phyloP scores from a whole-genome alignment of 192 early-diverging fungal genomes.

The Chytriomyces confervae region DNA sequence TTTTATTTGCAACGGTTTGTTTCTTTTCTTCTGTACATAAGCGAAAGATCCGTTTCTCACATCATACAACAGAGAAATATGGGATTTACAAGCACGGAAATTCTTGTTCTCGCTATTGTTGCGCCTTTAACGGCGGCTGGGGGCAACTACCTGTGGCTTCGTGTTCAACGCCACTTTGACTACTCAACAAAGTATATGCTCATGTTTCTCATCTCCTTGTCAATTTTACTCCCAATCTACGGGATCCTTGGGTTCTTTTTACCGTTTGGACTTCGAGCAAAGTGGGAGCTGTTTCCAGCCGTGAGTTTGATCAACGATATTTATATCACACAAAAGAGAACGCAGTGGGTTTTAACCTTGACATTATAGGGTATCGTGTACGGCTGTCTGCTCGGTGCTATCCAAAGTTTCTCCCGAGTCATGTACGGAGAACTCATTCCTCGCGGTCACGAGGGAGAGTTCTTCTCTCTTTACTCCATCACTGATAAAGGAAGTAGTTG shows the following conservation, averaged over 20 bases:
- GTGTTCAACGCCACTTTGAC: conserved; percentile 14
- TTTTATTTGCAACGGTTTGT: conserved; percentile 20
- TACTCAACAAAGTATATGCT: conserved; percentile 27
- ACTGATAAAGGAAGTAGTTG: conserved; percentile 46
- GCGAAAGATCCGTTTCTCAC: not conserved
- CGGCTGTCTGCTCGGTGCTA: conserved; percentile 39
- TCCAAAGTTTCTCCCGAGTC: conserved; percentile 36
- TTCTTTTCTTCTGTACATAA: not conserved
- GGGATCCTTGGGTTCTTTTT: conserved; percentile 40
- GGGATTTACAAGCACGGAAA: conserved; percentile 17
- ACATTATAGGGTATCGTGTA: conserved; percentile 10
- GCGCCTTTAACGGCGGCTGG: conserved; percentile 27
- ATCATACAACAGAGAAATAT: not conserved
- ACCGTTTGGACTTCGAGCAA: conserved; percentile 38
- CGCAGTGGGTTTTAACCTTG: too few relatives aligned
- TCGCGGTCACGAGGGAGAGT: conserved; percentile 45
- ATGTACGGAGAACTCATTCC: conserved; percentile 44
- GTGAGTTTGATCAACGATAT: too few relatives aligned
- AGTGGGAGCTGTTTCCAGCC: conserved; percentile 33
- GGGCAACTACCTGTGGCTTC: conserved; percentile 31
- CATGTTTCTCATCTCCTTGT: conserved; percentile 16
- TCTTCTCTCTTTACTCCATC: conserved; percentile 46
- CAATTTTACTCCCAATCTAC: conserved; percentile 34
- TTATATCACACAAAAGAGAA: too few relatives aligned
- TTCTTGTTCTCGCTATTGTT: conserved; percentile 31